These are phyloP conservation scores for Phytophthora colocasiae DNA, from an alignment of 352 stramenopile species.

Conservation along the genomic window DNA sequence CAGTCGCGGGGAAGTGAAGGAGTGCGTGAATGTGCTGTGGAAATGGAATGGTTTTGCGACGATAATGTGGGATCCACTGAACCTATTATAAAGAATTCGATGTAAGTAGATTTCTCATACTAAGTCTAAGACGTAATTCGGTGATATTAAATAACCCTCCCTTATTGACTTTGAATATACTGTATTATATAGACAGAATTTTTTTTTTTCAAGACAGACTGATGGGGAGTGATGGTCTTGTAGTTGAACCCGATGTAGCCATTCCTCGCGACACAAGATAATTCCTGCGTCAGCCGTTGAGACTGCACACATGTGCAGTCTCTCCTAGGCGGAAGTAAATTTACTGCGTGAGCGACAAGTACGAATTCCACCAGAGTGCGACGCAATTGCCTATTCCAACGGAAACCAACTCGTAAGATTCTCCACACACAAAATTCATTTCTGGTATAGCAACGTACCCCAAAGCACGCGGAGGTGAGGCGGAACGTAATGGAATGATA, in stretches of 20 bases:
- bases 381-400: conserved; percentile 63
- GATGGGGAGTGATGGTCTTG: conserved; percentile 21
- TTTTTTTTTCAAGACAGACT: too few species aligned
- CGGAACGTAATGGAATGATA: conserved; percentile 81
- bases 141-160: conserved; percentile 1
- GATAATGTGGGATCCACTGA: not conserved
- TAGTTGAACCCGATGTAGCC: conserved; percentile 15
- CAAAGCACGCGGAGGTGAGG: conserved; percentile 75
- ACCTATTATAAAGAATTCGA: conserved; percentile 4
- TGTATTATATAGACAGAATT: conserved; percentile 3
- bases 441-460: conserved; percentile 48
- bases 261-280: conserved; percentile 35
- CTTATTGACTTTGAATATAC: not conserved
- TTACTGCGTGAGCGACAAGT: conserved; percentile 72
- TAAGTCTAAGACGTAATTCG: not conserved
- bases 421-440: not conserved
- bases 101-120: not conserved
- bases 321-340: conserved; percentile 3
- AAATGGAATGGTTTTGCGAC: conserved; percentile 32
- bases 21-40: conserved; percentile 2
- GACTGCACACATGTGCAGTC: conserved; percentile 2
- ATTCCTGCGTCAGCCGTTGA: conserved; percentile 22
- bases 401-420: conserved; percentile 12
- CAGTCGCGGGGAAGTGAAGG: conserved; percentile 17
- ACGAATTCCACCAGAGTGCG: conserved; percentile 83